Evolutionary conservation across 2,329 filamentous ascomycete genomes (phyloP).

Genomic region (Ophiostoma quercus): DNA sequence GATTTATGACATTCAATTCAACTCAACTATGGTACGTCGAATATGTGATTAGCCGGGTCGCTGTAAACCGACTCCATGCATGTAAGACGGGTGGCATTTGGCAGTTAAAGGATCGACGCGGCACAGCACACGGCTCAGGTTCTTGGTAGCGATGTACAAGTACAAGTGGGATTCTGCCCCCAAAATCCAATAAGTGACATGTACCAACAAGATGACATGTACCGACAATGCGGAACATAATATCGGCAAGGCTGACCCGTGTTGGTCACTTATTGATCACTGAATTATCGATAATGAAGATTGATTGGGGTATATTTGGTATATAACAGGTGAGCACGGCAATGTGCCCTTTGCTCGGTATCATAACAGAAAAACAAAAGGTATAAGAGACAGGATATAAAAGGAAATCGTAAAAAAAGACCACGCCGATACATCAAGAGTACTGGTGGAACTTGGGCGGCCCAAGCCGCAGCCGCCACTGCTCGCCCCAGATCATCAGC

Average conservation of each 20-base stretch:
- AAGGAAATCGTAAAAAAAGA: background rate
- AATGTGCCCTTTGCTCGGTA: background rate
- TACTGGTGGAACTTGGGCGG: conserved; percentile 24
- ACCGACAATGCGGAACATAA: background rate
- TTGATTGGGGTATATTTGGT: background rate
- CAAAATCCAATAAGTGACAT: background rate
- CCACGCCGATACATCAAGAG: background rate
- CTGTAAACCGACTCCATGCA: background rate
- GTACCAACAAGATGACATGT: background rate
- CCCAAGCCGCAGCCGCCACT: conserved; percentile 23
- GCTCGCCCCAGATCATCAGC: conserved; percentile 23
- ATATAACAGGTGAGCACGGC: background rate
- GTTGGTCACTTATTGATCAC: background rate
- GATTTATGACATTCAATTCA: background rate
- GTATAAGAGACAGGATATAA: background rate
- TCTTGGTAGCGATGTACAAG: background rate
- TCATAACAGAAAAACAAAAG: background rate
- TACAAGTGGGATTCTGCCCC: background rate
- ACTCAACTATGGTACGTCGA: too few relatives aligned
- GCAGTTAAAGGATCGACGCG: background rate
- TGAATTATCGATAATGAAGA: background rate
- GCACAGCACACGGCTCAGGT: background rate
- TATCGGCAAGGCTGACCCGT: background rate
- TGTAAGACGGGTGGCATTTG: background rate
- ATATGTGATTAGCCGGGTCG: too few relatives aligned